Evolutionary conservation across 176 grass and related monocot species (phyloP).

Genomic region (Bothriochloa decipiens): DNA sequence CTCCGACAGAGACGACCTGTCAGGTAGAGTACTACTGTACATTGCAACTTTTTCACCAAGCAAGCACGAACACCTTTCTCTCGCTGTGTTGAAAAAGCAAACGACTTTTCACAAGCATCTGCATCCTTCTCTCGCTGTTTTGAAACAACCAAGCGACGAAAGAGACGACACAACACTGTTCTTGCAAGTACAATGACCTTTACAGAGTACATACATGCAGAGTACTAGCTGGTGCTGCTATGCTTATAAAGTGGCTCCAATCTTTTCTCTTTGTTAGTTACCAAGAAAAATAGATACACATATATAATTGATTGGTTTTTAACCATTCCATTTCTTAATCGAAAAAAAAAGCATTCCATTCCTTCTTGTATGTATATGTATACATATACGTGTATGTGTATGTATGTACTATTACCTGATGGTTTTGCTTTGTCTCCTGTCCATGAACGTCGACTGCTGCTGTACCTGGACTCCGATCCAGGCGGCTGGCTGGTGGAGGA

Average conservation of each 20-base stretch:
- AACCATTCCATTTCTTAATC: too few species aligned
- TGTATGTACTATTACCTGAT: too few species aligned
- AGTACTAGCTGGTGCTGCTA: background rate
- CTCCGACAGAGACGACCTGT: slow-evolving; percentile 77
- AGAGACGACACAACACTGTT: background rate
- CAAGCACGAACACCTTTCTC: background rate
- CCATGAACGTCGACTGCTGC: background rate
- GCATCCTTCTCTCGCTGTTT: background rate
- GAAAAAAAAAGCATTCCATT: too few species aligned
- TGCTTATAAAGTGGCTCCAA: background rate
- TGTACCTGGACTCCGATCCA: background rate
- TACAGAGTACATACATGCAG: background rate
- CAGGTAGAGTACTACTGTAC: slow-evolving; percentile 47
- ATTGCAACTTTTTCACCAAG: slow-evolving; percentile 18
- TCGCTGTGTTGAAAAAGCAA: too few species aligned
- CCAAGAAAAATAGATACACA: too few species aligned
- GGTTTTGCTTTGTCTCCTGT: too few species aligned
- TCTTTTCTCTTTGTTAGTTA: background rate
- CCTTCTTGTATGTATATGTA: too few species aligned
- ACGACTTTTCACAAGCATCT: slow-evolving; percentile 7
- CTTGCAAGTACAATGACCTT: slow-evolving; percentile 8
- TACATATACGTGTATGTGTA: too few species aligned
- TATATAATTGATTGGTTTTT: too few species aligned
- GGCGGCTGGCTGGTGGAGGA: slow-evolving; percentile 69
- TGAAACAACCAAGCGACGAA: too few species aligned